Evolutionary conservation across 2,329 filamentous ascomycete species (phyloP).

Genomic region (Teratosphaeria gauchensis): DNA sequence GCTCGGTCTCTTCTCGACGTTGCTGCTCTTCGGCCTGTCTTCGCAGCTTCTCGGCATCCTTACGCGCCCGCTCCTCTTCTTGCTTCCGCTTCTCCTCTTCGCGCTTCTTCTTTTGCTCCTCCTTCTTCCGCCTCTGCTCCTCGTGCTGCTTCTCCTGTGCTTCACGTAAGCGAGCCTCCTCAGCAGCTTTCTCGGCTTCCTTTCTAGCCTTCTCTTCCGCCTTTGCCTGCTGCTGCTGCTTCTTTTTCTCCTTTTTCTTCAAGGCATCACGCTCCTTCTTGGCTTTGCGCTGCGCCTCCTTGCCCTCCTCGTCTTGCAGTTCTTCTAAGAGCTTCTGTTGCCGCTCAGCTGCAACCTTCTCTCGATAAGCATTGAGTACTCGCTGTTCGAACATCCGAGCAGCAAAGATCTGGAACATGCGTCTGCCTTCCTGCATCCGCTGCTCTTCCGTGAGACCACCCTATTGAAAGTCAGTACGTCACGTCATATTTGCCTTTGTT

Average conservation of each 20-base stretch:
- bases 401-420: conserved; percentile 99
- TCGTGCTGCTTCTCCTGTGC: conserved; percentile 70
- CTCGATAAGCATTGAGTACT: conserved; percentile 91
- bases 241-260: conserved; percentile 90
- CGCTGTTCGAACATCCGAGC: conserved; percentile 98
- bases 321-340: conserved; percentile 87
- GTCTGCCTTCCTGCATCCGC: conserved; percentile 93
- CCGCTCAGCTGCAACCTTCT: conserved; percentile 89
- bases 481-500: conserved; percentile 15
- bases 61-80: conserved; percentile 76
- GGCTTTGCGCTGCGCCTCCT: conserved; percentile 69
- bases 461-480: conserved; percentile 44
- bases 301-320: conserved; percentile 71
- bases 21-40: conserved; percentile 77
- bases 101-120: conserved; percentile 84
- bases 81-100: conserved; percentile 84
- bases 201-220: conserved; percentile 85
- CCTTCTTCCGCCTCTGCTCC: conserved; percentile 70
- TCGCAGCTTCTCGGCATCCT: conserved; percentile 74
- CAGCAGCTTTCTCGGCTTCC: conserved; percentile 80
- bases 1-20: conserved; percentile 73
- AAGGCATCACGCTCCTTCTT: conserved; percentile 92
- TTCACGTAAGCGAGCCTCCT: conserved; percentile 67
- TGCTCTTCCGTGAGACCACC: conserved; percentile 96
- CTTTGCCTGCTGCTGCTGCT: conserved; percentile 74